Evolutionary conservation across 2,329 filamentous ascomycete genomes (phyloP).

Genomic region (Fusarium cicatricum): DNA sequence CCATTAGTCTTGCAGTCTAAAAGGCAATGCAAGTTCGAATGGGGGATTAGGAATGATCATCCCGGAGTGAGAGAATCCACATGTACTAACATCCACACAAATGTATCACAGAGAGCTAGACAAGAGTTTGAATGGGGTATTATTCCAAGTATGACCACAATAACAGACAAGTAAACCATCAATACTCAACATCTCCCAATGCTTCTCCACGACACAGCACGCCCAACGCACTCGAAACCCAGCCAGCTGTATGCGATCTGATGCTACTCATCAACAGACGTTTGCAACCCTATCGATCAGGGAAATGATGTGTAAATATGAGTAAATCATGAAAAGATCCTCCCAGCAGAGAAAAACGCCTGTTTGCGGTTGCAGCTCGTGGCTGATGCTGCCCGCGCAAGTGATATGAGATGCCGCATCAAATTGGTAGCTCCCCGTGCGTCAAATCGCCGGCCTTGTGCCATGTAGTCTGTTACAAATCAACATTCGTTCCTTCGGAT

Average conservation of each 20-base stretch:
- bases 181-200: slow-evolving; percentile 31
- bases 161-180: slow-evolving; percentile 38
- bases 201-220: slow-evolving; percentile 13
- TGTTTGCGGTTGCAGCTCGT: slow-evolving; percentile 17
- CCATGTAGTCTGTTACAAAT: slow-evolving; percentile 29
- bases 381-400: slow-evolving; percentile 16
- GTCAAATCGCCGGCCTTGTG: slow-evolving; percentile 22
- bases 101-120: not conserved
- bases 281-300: slow-evolving; percentile 17
- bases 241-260: slow-evolving; percentile 25
- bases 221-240: slow-evolving; percentile 14
- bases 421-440: slow-evolving; percentile 29
- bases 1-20: no score
- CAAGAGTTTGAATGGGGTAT: slow-evolving; percentile 39
- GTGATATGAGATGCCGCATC: slow-evolving; percentile 30
- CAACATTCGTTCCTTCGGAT: slow-evolving; percentile 27
- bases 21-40: no score
- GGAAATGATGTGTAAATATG: slow-evolving; percentile 27
- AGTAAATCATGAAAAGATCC: slow-evolving; percentile 24
- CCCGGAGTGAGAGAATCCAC: no score
- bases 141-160: slow-evolving; percentile 42
- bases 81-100: no score
- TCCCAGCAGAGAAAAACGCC: slow-evolving; percentile 24
- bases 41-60: no score
- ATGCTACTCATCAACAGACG: slow-evolving; percentile 17